These are phyloP conservation scores for Dendrobium huoshanense DNA, from an alignment of 106 monocot species.

Conservation along the genomic window DNA sequence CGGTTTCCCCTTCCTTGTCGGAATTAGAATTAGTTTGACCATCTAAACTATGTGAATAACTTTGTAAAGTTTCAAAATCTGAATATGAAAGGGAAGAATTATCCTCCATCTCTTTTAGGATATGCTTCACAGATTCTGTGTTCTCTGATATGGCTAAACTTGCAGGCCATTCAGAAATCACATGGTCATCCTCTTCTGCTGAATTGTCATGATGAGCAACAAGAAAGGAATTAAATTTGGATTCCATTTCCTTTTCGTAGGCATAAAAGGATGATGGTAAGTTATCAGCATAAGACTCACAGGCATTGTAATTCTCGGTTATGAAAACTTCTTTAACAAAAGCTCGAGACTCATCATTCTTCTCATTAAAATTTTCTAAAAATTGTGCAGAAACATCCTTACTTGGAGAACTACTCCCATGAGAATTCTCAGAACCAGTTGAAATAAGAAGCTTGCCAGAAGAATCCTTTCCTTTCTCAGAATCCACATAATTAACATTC, in stretches of 20 bases:
- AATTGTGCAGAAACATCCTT: not conserved
- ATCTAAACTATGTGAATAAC: constrained; percentile 29
- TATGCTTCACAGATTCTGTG: constrained; percentile 38
- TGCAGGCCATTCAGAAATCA: constrained; percentile 24
- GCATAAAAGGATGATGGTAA: no score
- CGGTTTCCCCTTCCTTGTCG: constrained; percentile 50
- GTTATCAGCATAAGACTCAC: not conserved
- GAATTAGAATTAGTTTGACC: constrained; percentile 44
- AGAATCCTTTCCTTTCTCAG: not conserved
- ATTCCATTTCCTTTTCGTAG: not conserved
- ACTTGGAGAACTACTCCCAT: not conserved
- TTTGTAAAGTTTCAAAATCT: constrained; percentile 19
- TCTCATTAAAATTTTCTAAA: not conserved
- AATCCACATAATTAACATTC: not conserved
- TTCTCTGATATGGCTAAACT: constrained; percentile 49
- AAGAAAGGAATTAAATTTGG: not conserved
- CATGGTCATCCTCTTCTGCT: constrained; percentile 29
- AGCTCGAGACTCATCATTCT: not conserved
- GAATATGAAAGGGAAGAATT: constrained; percentile 24
- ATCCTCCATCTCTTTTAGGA: constrained; percentile 49
- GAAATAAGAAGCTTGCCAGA: not conserved
- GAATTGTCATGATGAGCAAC: constrained; percentile 23
- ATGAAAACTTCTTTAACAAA: not conserved
- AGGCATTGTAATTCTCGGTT: not conserved
- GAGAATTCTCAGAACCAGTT: not conserved